phyloP scores from a whole-genome alignment of 768 basidiomycete species.

The Hericium coralloides region DNA sequence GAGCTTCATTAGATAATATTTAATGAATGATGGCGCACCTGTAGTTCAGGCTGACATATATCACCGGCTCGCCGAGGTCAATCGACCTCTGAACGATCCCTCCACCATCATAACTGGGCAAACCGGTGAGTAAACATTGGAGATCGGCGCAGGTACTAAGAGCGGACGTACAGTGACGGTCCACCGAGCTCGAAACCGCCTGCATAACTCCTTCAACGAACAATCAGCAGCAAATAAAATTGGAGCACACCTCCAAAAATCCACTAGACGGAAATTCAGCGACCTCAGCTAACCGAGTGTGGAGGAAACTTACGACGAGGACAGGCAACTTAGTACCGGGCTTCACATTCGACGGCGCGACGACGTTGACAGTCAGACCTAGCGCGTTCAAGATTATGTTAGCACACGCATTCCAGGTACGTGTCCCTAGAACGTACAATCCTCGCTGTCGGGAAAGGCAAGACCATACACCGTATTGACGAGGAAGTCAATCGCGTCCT shows the following conservation, averaged over 20 bases:
- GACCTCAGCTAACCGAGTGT: neutral
- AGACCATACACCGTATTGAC: neutral
- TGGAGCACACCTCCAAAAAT: slow-evolving; percentile 17
- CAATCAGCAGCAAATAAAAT: neutral
- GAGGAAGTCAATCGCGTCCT: neutral
- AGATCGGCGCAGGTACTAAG: neutral
- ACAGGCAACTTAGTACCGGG: slow-evolving; percentile 12
- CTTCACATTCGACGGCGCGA: slow-evolving; percentile 11
- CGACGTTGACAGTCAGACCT: slow-evolving; percentile 21
- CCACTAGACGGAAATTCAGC: slow-evolving; percentile 12
- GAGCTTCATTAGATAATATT: neutral
- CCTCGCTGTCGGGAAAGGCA: neutral
- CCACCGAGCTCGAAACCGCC: slow-evolving; percentile 37
- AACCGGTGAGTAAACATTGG: neutral
- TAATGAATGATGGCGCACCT: slow-evolving; percentile 18
- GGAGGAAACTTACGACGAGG: slow-evolving; percentile 6
- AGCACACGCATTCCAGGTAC: neutral
- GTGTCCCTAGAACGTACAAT: neutral
- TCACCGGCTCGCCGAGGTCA: slow-evolving; percentile 31
- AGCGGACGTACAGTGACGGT: slow-evolving; percentile 5
- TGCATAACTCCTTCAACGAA: neutral
- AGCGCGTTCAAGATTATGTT: neutral
- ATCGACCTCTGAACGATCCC: slow-evolving; percentile 37
- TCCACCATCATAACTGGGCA: slow-evolving; percentile 33
- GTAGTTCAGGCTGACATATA: slow-evolving; percentile 52